phyloP scores from a whole-genome alignment of 2,329 filamentous ascomycete species.

The Didymella segeticola region DNA sequence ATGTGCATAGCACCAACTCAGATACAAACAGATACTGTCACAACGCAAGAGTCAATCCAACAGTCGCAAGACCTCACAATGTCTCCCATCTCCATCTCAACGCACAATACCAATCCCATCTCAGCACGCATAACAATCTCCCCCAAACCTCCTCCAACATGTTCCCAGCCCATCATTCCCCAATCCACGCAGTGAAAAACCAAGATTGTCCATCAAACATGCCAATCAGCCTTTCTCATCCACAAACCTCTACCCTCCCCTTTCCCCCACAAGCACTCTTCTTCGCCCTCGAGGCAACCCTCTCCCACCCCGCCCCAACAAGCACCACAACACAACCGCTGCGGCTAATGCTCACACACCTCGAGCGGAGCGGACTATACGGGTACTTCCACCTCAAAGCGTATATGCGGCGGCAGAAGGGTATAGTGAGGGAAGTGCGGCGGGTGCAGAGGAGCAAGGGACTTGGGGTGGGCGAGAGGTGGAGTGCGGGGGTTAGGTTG shows the following conservation, averaged over 20 bases:
- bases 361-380: neutral
- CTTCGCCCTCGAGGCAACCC: neutral
- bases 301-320: neutral
- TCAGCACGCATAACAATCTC: no score
- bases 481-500: neutral
- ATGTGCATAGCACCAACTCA: no score
- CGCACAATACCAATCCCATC: no score
- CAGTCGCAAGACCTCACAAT: no score
- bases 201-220: no score
- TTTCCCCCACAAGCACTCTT: neutral
- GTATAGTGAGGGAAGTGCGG: neutral
- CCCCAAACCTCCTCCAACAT: no score
- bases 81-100: no score
- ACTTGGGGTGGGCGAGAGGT: neutral
- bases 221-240: neutral
- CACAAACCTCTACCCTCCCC: neutral
- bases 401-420: neutral
- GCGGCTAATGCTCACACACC: neutral
- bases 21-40: no score
- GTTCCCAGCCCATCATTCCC: no score
- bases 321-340: neutral
- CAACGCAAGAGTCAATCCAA: no score
- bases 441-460: no score
- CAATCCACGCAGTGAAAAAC: no score
- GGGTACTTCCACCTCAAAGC: neutral